A percentile compares a stretch with the other conserved stretches of the same genome.
Conservation (phyloP, 306 rosid species). For the Hippophae tibetana region DNA sequence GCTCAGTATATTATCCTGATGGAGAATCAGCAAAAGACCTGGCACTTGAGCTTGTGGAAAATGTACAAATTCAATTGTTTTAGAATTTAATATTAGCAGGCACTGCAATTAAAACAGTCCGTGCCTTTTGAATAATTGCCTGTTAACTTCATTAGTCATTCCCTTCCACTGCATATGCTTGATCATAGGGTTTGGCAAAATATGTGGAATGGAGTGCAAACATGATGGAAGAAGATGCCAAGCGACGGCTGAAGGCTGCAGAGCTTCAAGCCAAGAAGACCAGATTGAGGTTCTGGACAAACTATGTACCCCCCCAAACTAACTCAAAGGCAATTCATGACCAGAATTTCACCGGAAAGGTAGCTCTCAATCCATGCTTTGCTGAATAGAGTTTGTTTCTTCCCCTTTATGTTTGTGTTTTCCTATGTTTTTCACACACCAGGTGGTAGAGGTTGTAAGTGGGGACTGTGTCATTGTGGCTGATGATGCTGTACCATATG, state of each 20-base stretch:
- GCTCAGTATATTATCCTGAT: conserved; percentile 87
- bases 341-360: conserved; percentile 96
- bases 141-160: conserved; percentile 13
- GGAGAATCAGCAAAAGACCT: conserved; percentile 90
- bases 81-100: conserved; percentile 4
- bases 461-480: conserved; percentile 92
- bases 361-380: conserved; percentile 16
- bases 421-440: conserved; percentile 17
- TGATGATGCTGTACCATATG: conserved; percentile 82
- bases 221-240: conserved; percentile 95
- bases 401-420: neutral
- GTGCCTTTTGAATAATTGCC: conserved; percentile 16
- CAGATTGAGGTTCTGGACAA: conserved; percentile 75
- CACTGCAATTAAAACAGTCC: conserved; percentile 6
- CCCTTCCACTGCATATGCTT: neutral
- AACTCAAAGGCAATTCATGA: conserved; percentile 95
- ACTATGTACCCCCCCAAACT: conserved; percentile 78
- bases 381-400: conserved; percentile 1
- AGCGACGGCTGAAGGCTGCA: conserved; percentile 69
- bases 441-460: conserved; percentile 99
- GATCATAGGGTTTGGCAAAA: conserved; percentile 62
- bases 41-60: conserved; percentile 88
- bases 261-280: conserved; percentile 83
- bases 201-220: conserved; percentile 99
- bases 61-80: conserved; percentile 35